Evolutionary conservation across 495 filamentous ascomycete species (phyloP), one percentile per base, ranked within the genome.

Genomic region (Aspergillus nidulans): DNA sequence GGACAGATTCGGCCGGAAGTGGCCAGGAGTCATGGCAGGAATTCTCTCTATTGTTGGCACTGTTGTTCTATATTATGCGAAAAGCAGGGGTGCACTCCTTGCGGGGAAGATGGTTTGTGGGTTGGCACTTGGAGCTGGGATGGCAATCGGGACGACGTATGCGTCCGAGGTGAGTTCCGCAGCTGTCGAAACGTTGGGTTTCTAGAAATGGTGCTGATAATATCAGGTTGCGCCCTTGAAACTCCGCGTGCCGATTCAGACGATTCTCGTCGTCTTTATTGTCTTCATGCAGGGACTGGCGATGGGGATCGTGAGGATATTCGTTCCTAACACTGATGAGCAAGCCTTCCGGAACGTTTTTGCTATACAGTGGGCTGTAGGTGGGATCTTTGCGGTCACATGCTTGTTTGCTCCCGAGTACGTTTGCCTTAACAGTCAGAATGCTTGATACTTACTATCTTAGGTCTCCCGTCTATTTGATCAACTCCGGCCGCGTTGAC

Each of bases 101-200:
- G 51, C 28, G 6, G 51, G 51, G 1, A 53, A 53, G 25, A 53
- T 38, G 41, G 43, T 53, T 13, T 45, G 28, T 16, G 51, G 51
- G 3, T 15, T 38, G 19, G 51, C 28, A 6, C 26, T 53, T 18
- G 51, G 51, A 9, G 51, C 40, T 16, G 20, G 42, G 5, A 53
- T 53, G 51, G 32, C 51, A n/a, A 34, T 46, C 9, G 51, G 28
- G 15, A 38, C 51, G 16, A 53, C 25, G 32, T 45, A 53, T 46
- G 41, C 41, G 0, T 32, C 41, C 12, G 51, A 53, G 10, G 51
- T 53, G 15, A 24, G 51, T 24, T 10, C n/a, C 13, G 9, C 39
- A 19, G n/a, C 2, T 41, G 39, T 5, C 9, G 5, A 28, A 28
- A 28, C 9, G 4, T 9, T 28, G 9, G n/a, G n/a, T n/a, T 28